phyloP scores from a whole-genome alignment of 1,284 basidiomycete genomes.

The Testicularia cyperi region DNA sequence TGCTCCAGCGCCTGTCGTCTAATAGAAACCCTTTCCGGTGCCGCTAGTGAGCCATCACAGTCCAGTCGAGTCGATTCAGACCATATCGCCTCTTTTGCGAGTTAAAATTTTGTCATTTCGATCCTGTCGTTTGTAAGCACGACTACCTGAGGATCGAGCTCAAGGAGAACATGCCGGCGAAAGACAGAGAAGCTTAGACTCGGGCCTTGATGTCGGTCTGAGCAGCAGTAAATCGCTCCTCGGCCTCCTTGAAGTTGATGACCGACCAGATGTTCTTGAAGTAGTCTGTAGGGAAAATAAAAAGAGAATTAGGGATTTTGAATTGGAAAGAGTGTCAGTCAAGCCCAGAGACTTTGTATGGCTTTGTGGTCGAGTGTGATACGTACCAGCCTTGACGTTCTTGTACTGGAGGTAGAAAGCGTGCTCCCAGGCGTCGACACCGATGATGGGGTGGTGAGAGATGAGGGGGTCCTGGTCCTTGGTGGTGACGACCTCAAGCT shows the following conservation, averaged over 20 bases:
- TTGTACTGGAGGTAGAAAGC: slow-evolving; percentile 59
- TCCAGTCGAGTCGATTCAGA: too few species aligned
- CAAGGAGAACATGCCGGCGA: too few species aligned
- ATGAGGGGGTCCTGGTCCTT: slow-evolving; percentile 59
- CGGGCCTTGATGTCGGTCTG: slow-evolving; percentile 43
- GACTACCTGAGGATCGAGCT: too few species aligned
- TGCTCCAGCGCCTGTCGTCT: slow-evolving; percentile 35
- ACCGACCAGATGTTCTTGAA: slow-evolving; percentile 60
- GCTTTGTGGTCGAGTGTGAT: not conserved
- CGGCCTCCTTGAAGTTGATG: slow-evolving; percentile 60
- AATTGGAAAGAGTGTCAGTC: too few species aligned
- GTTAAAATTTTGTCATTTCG: not conserved
- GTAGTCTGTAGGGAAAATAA: slow-evolving; percentile 35
- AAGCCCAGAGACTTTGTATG: too few species aligned
- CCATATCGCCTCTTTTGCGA: too few species aligned
- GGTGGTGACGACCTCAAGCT: slow-evolving; percentile 55
- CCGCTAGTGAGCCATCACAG: too few species aligned
- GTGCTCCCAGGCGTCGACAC: slow-evolving; percentile 60
- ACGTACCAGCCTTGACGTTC: slow-evolving; percentile 43
- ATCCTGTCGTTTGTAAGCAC: too few species aligned
- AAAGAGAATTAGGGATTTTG: too few species aligned
- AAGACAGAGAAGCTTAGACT: slow-evolving; percentile 27
- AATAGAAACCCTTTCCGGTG: too few species aligned
- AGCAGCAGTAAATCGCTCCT: slow-evolving; percentile 56
- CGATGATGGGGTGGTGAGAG: slow-evolving; percentile 56